A percentile compares a stretch with the other conserved stretches of the same genome.
Conservation (phyloP, 192 early-diverging fungal species). For the Haplosporangium gracile region DNA sequence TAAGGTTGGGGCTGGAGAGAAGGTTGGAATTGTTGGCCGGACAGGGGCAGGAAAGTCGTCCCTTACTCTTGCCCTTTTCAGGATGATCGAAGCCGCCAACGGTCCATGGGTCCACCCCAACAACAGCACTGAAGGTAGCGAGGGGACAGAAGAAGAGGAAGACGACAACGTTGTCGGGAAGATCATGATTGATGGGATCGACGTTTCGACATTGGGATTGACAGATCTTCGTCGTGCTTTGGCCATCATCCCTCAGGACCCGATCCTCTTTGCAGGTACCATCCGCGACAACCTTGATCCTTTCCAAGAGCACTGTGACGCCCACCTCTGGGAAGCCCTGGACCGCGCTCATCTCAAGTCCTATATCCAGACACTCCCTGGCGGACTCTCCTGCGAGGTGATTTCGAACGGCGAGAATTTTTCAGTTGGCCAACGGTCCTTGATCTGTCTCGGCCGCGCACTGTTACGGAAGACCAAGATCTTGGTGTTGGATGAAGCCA, state of each 20-base stretch:
- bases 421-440: constrained; percentile 83
- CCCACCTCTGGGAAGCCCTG: constrained; percentile 77
- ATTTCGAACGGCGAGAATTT: constrained; percentile 86
- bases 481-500: constrained; percentile 62
- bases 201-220: constrained; percentile 73
- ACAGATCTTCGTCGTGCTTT: constrained; percentile 68
- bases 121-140: constrained; percentile 77
- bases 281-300: constrained; percentile 72
- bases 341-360: constrained; percentile 77
- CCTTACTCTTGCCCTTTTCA: constrained; percentile 64
- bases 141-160: constrained; percentile 36
- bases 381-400: constrained; percentile 76
- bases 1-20: constrained; percentile 58
- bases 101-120: constrained; percentile 68
- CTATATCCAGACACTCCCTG: constrained; percentile 70
- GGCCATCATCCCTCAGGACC: constrained; percentile 87
- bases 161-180: constrained; percentile 58
- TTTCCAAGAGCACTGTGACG: constrained; percentile 62
- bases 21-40: constrained; percentile 82
- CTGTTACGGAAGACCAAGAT: constrained; percentile 71
- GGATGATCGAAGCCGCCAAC: constrained; percentile 61
- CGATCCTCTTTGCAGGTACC: constrained; percentile 74
- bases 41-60: constrained; percentile 67
- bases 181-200: constrained; percentile 71
- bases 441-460: constrained; percentile 78